Evolutionary conservation across 805 yeast genomes (phyloP), one percentile per base, ranked within the genome.

Genomic region (Metschnikowia drakensbergensis): DNA sequence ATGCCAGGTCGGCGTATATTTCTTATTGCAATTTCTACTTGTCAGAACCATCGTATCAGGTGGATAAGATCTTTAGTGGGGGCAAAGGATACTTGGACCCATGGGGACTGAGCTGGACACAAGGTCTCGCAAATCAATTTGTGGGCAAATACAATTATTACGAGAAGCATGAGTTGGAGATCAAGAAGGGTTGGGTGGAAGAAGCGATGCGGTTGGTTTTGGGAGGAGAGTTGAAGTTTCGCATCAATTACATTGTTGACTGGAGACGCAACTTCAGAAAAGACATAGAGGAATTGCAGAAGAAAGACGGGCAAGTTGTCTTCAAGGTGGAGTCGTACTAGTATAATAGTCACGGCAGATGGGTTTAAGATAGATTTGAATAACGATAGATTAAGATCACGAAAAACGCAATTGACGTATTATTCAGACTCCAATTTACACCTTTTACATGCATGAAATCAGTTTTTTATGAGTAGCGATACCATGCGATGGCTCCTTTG

Each of bases 291-390:
- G 48, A 51, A 7, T 53, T 72, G 47, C 58, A 58, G 37, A 57
- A 50, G 7, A 57, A 56, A 3, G 76, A 72, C 47, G 67, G 67
- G 9, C 67, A 68, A 53, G 53, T 67, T 10, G 58, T 72, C 10
- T 64, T 72, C 28, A 57, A 62, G 51, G 54, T 72, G n/a, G 77
- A 72, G 48, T 66, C 67, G 23, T 72, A 69, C 45, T 71, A 50
- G 45, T 25, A n/a, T n/a, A 9, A 5, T 17, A 23, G 13, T 32
- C 11, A 1, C 11, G 17, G 17, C 17, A 17, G 17, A 17, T 17
- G 17, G 17, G 17, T 17, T 17, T 17, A 17, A 17, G 17, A 17
- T 17, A 17, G 17, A 17, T 17, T 17, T 17, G 17, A 17, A 17
- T 17, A 17, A 17, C 17, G 17, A 17, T 17, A 17, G 17, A 17